phyloP scores from a whole-genome alignment of 108 stramenopile genomes.

The Chaetoceros tenuissimus region DNA sequence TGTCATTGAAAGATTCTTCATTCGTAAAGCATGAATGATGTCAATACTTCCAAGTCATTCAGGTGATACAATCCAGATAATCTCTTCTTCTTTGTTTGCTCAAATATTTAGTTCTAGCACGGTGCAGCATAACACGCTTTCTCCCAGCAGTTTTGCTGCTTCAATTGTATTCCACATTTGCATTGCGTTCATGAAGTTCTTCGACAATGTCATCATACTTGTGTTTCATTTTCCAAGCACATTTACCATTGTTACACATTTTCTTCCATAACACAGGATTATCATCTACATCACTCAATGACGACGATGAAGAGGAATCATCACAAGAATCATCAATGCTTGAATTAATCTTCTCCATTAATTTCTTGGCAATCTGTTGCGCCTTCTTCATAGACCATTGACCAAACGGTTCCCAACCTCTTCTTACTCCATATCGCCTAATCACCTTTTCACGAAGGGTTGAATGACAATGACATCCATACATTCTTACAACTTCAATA shows the following conservation, averaged over 20 bases:
- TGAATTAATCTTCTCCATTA: slow-evolving; percentile 41
- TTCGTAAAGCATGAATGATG: no score
- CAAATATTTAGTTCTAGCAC: no score
- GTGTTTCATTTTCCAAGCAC: slow-evolving; percentile 65
- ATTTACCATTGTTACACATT: slow-evolving; percentile 70
- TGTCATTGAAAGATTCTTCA: neutral
- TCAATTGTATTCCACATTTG: neutral
- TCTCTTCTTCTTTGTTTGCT: no score
- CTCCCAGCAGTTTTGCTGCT: neutral
- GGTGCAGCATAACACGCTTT: no score
- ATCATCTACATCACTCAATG: slow-evolving; percentile 24
- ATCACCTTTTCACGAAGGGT: slow-evolving; percentile 49
- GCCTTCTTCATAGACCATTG: slow-evolving; percentile 78
- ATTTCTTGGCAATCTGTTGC: slow-evolving; percentile 37
- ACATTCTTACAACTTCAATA: slow-evolving; percentile 66
- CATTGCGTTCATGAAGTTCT: slow-evolving; percentile 16
- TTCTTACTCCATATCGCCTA: slow-evolving; percentile 51
- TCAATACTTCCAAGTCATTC: neutral
- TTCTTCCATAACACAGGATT: slow-evolving; percentile 26
- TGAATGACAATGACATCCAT: slow-evolving; percentile 68
- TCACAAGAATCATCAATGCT: slow-evolving; percentile 12
- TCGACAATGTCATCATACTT: slow-evolving; percentile 64
- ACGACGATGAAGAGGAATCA: slow-evolving; percentile 3
- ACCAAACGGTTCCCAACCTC: slow-evolving; percentile 85
- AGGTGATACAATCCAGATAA: no score